Evolutionary conservation across 139 green algal genomes (phyloP).

Genomic region (Chlamydomonas schloesseri): DNA sequence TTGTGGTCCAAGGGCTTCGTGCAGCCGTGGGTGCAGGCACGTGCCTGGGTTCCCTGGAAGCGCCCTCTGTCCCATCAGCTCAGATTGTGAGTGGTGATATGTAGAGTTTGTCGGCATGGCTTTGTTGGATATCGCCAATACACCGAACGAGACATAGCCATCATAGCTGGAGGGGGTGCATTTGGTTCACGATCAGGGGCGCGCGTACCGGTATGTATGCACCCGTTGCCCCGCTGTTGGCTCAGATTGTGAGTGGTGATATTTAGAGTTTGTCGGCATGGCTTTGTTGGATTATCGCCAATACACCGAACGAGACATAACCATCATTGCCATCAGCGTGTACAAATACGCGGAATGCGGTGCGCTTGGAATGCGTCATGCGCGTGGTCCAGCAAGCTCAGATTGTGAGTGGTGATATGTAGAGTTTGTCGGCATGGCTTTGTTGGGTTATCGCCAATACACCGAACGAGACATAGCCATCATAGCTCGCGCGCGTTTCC

Average conservation of each 20-base stretch:
- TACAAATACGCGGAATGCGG: too few species aligned
- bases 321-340: neutral
- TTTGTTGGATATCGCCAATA: too few species aligned
- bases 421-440: constrained; percentile 28
- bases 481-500: neutral
- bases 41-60: too few species aligned
- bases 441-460: neutral
- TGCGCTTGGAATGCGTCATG: neutral
- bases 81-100: too few species aligned
- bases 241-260: constrained; percentile 24
- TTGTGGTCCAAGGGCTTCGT: too few species aligned
- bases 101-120: too few species aligned
- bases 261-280: too few species aligned
- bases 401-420: constrained; percentile 37
- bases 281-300: neutral
- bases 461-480: neutral
- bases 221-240: neutral
- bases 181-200: too few species aligned
- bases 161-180: neutral
- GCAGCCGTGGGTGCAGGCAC: too few species aligned
- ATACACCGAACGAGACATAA: neutral
- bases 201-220: neutral
- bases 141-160: neutral
- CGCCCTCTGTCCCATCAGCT: too few species aligned
- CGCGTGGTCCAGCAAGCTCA: neutral